Evolutionary conservation across 441 rosid genomes (phyloP), one percentile per base, ranked within the genome.

Genomic region (Pelargonium australe): DNA sequence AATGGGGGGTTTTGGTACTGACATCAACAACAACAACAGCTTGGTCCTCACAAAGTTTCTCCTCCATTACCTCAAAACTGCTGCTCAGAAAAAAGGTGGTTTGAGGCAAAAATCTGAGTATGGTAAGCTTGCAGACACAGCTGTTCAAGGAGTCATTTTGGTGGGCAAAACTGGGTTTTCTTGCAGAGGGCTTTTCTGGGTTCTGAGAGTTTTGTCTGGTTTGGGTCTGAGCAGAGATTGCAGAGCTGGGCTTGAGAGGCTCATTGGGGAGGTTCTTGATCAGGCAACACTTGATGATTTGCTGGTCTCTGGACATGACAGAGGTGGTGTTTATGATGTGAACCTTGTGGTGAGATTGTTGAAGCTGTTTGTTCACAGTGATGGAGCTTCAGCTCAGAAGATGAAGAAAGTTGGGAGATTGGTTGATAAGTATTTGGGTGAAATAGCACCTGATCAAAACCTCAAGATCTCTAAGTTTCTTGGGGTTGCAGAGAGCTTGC

Each of bases 221-320:
- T 85, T 81, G 45, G 83, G 85, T 19, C 66, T 84, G 10, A 83
- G 84, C 73, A 86, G 76, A 71, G 88, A 79, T 60, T 85, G 83
- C 75, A 86, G 81, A 71, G 68, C 0, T 60, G 83, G 85, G 17
- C 68, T 90, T 74, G 94, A 88, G 85, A 83, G 73, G 57, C 63
- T 84, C 12, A 88, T 87, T 5, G 94, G 96, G 16, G 81, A 66
- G 64, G 79, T 79, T 82, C 77, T 90, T 44, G 92, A 90, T 68
- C 79, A 88, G 69, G 92, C 96, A 72, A 88, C 83, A 13, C 72
- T 90, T 0, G 96, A 90, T 79, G 96, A 90, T 72, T 78, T 90
- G 70, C 19, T 90, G 68, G 81, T 90, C 23, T 81, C 86, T 0
- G 82, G 79, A 1, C 79, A 75, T 8, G 78, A 76, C 45, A 76